A percentile compares a stretch with the other conserved stretches of the same genome.
Conservation (phyloP, 1,139 yeast genomes). For the Geotrichum reessii region DNA sequence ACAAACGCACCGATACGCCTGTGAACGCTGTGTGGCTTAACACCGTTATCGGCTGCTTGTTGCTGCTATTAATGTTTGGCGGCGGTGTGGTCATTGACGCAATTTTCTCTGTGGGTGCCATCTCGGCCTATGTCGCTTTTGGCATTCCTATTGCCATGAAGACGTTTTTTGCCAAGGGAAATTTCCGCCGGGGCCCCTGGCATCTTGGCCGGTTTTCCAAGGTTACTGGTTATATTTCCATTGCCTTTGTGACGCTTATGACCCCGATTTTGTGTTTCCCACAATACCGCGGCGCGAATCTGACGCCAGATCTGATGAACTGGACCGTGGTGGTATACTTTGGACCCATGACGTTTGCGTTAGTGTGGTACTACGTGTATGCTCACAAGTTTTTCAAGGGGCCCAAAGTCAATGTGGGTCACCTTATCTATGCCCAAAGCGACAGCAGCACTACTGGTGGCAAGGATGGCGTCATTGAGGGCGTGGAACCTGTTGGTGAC, state of each 20-base stretch:
- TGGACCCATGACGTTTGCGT: conserved; percentile 54
- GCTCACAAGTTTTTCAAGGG: conserved; percentile 65
- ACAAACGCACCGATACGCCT: conserved; percentile 56
- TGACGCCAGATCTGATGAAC: conserved; percentile 52
- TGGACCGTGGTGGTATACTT: conserved; percentile 67
- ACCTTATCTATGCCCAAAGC: conserved; percentile 34
- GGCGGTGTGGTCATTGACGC: conserved; percentile 69
- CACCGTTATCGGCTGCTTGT: conserved; percentile 51
- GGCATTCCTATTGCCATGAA: conserved; percentile 61
- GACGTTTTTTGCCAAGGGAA: conserved; percentile 46
- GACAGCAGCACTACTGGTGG: background rate
- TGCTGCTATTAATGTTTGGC: conserved; percentile 57
- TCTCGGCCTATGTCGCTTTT: conserved; percentile 65
- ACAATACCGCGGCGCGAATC: conserved; percentile 43
- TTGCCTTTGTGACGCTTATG: conserved; percentile 49
- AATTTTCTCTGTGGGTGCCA: conserved; percentile 71
- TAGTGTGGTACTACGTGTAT: conserved; percentile 49
- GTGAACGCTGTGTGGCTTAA: conserved; percentile 66
- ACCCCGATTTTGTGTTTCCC: conserved; percentile 67
- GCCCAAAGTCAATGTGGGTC: conserved; percentile 56
- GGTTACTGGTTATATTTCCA: conserved; percentile 37
- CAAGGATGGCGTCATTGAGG: conserved; percentile 12
- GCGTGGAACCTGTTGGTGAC: conserved; percentile 11
- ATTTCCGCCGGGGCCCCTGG: conserved; percentile 67
- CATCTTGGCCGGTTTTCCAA: conserved; percentile 51